Conservation (phyloP, 768 basidiomycete species). For the Suillus americanus region DNA sequence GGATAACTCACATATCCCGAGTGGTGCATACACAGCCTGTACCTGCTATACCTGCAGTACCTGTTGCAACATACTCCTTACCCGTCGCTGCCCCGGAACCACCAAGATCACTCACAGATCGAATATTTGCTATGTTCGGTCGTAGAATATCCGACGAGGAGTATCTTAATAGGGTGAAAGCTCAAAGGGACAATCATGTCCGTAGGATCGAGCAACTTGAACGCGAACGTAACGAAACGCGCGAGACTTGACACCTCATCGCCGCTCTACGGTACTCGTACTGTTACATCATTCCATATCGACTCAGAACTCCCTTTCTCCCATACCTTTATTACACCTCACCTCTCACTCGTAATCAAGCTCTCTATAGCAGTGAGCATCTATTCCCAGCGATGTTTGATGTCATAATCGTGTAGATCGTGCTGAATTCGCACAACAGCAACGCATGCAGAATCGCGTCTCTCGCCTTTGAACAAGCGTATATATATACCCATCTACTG, state of each 20-base stretch:
- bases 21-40: constrained; percentile 16
- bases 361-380: background rate
- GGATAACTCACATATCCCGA: constrained; percentile 57
- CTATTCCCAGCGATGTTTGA: background rate
- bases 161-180: constrained; percentile 59
- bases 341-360: background rate
- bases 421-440: background rate
- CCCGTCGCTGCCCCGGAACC: constrained; percentile 6
- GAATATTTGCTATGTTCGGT: constrained; percentile 32
- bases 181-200: constrained; percentile 53
- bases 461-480: background rate
- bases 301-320: background rate
- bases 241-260: constrained; percentile 8
- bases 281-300: background rate
- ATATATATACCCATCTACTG: background rate
- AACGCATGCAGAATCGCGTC: background rate
- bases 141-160: constrained; percentile 68
- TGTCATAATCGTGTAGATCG: background rate
- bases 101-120: constrained; percentile 31
- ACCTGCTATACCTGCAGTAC: background rate
- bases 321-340: background rate
- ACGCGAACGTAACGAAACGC: constrained; percentile 23
- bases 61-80: background rate
- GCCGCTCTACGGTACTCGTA: background rate
- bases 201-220: constrained; percentile 61